A percentile compares a stretch with the other conserved stretches of the same genome.
phyloP scores from a whole-genome alignment of 306 rosid species.

The Pachyrhizus erosus region DNA sequence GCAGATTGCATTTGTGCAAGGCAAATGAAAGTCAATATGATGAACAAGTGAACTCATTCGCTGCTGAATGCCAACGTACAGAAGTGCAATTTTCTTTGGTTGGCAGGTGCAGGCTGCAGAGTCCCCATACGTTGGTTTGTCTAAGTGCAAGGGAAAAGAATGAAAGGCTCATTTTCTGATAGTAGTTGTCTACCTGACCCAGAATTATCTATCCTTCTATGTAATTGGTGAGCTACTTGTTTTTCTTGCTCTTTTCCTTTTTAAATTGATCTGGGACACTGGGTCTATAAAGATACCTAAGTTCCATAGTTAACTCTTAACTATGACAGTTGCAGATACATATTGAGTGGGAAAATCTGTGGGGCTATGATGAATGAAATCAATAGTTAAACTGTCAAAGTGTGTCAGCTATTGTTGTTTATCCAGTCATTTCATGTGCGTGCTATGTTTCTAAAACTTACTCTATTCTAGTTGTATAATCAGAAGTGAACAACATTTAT shows the following conservation, averaged over 20 bases:
- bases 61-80: neutral
- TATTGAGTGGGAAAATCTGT: slow-evolving; percentile 2
- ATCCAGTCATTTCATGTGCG: neutral
- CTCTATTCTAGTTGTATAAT: slow-evolving; percentile 12
- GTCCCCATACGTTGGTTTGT: neutral
- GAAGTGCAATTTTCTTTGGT: slow-evolving; percentile 26
- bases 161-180: slow-evolving; percentile 8
- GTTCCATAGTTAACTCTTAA: neutral
- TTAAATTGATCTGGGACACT: neutral
- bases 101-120: neutral
- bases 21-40: neutral
- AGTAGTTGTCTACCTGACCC: neutral
- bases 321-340: neutral
- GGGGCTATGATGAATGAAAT: slow-evolving; percentile 15
- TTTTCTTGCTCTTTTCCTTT: neutral
- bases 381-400: neutral
- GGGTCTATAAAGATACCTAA: neutral
- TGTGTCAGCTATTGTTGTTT: slow-evolving; percentile 21
- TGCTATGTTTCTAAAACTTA: neutral
- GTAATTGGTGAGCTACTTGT: neutral
- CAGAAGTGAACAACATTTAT: neutral
- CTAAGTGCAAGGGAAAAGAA: slow-evolving; percentile 2
- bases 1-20: slow-evolving; percentile 13
- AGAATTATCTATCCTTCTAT: neutral
- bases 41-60: neutral